phyloP scores from a whole-genome alignment of 2,329 filamentous ascomycete genomes.

The Orbilia brochopaga region DNA sequence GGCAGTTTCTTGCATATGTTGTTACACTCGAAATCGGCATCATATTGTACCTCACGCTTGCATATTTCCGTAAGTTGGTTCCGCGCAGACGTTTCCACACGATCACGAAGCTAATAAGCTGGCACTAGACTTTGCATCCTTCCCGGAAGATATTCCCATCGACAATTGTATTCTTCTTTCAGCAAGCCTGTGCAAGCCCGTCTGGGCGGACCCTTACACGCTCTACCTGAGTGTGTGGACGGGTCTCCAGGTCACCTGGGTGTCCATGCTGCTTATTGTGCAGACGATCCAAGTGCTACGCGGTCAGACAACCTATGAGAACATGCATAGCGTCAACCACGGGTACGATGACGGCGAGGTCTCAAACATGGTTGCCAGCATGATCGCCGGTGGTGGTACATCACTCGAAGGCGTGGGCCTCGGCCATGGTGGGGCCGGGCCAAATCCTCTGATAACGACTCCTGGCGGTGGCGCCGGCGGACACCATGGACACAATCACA shows the following conservation, averaged over 20 bases:
- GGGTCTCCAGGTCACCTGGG: conserved; percentile 86
- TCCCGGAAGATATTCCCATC: conserved; percentile 32
- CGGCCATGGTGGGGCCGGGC: conserved; percentile 69
- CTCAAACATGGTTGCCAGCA: conserved; percentile 69
- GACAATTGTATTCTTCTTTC: conserved; percentile 74
- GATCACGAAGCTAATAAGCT: conserved; percentile 56
- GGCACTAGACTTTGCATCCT: conserved; percentile 29
- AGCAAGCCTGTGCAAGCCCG: conserved; percentile 73
- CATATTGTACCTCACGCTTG: conserved; percentile 32
- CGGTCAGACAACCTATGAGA: conserved; percentile 95
- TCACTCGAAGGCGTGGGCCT: conserved; percentile 73
- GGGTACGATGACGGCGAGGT: conserved; percentile 53
- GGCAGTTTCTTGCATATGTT: conserved; percentile 93
- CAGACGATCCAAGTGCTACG: conserved; percentile 91
- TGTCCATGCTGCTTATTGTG: conserved; percentile 93
- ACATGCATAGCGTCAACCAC: conserved; percentile 81
- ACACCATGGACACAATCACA: conserved; percentile 60
- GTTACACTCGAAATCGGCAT: conserved; percentile 75
- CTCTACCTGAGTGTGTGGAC: conserved; percentile 80
- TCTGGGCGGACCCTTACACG: conserved; percentile 83
- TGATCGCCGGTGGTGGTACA: conserved; percentile 74
- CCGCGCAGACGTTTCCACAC: conserved; percentile 58
- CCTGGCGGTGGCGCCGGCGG: conserved; percentile 56
- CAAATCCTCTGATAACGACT: conserved; percentile 62
- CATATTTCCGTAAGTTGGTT: conserved; percentile 51